Percentiles rank a stretch among this genome's conserved stretches.
Conservation (phyloP, 2,329 filamentous ascomycete genomes). For the Pyricularia grisea region DNA sequence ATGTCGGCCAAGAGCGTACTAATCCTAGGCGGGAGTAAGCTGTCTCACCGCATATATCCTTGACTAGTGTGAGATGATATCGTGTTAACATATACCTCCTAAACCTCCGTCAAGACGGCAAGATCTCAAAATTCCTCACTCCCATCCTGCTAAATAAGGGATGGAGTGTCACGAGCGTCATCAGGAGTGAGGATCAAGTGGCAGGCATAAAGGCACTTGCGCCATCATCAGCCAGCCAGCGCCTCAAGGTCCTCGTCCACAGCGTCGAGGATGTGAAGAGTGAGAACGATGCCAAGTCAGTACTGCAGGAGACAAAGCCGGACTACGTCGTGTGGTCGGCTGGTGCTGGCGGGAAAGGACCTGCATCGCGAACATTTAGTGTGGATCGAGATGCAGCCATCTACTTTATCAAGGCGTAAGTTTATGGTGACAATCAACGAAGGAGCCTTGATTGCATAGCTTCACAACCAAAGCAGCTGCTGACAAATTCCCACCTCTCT, state of each 20-base stretch:
- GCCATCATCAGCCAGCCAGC: slow-evolving; percentile 45
- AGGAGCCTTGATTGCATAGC: background rate
- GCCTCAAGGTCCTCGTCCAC: slow-evolving; percentile 56
- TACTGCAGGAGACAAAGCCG: slow-evolving; percentile 51
- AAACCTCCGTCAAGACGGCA: slow-evolving; percentile 44
- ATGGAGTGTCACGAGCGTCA: slow-evolving; percentile 71
- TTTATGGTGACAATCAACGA: background rate
- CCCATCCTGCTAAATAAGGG: slow-evolving; percentile 64
- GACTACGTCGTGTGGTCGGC: slow-evolving; percentile 64
- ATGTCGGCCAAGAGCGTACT: slow-evolving; percentile 2
- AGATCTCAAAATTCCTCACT: slow-evolving; percentile 65
- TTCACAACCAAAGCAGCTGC: background rate
- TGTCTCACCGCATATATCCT: background rate
- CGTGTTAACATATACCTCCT: background rate
- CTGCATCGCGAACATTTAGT: slow-evolving; percentile 27
- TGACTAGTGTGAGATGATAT: background rate
- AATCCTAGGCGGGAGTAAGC: slow-evolving; percentile 4
- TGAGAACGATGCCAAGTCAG: slow-evolving; percentile 48
- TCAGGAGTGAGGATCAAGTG: slow-evolving; percentile 63
- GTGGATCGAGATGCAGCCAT: slow-evolving; percentile 57
- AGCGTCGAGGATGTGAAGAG: slow-evolving; percentile 63
- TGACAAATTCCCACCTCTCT: background rate
- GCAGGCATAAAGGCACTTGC: slow-evolving; percentile 51
- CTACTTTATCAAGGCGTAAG: slow-evolving; percentile 46
- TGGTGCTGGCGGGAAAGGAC: slow-evolving; percentile 51